Percentiles rank a stretch among this genome's conserved stretches.
These are phyloP conservation scores for Pittosporum tobira DNA, from an alignment of 129 eudicot genomes.

Conservation along the genomic window DNA sequence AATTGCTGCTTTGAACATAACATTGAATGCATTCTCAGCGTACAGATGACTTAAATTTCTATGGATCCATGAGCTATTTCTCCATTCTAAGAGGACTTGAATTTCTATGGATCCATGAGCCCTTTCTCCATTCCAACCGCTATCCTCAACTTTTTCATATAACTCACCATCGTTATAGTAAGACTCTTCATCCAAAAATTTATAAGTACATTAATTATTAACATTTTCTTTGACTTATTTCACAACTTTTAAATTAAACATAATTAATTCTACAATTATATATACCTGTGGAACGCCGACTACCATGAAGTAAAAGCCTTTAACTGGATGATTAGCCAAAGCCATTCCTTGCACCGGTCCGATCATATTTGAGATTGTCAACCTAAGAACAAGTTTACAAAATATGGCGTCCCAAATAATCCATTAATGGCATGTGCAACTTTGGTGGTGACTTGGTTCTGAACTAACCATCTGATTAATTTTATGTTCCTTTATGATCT, in stretches of 20 bases:
- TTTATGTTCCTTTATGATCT: no score
- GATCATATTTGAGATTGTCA: conserved; percentile 30
- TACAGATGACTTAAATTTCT: no score
- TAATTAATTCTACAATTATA: no score
- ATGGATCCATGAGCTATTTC: no score
- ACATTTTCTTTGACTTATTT: no score
- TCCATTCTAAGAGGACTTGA: conserved; percentile 29
- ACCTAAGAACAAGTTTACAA: no score
- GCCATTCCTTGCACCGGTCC: conserved; percentile 39
- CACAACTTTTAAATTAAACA: no score
- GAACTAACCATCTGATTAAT: no score
- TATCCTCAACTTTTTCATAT: conserved; percentile 33
- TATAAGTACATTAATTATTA: no score
- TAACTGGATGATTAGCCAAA: conserved; percentile 27
- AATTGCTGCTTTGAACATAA: conserved; percentile 24
- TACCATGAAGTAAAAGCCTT: conserved; percentile 36
- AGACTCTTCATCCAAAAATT: conserved; percentile 22
- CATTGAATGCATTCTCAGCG: conserved; percentile 29
- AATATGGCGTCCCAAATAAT: no score
- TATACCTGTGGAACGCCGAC: conserved; percentile 42
- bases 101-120: conserved; percentile 25
- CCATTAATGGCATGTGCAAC: no score
- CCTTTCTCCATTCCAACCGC: conserved; percentile 36
- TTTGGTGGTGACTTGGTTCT: no score
- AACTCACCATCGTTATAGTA: conserved; percentile 38